Evolutionary conservation across 2,329 filamentous ascomycete genomes (phyloP), one percentile per base, ranked within the genome.

Genomic region (Aspergillus carbonarius): DNA sequence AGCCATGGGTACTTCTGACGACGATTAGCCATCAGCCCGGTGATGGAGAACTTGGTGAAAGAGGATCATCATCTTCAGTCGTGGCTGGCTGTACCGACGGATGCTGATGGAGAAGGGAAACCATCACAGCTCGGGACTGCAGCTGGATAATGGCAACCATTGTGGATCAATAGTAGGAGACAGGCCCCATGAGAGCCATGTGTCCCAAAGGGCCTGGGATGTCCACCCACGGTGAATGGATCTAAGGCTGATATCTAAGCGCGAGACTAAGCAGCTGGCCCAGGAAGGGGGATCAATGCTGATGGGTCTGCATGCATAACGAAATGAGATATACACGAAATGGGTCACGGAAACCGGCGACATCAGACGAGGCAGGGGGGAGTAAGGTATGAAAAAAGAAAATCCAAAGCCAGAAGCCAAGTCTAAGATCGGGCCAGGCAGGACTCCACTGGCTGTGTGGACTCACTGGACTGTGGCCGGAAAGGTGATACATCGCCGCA

Each of bases 31-130:
- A 58, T 57, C 50, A 46, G 46, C 57, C 49, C 54, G 58, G 59
- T 49, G 50, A 57, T 46, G 57, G 37, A 54, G 42, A 61, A 50
- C 20, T 30, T 52, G 56, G 47, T 52, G 42, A 58, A 59, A 60
- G 51, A 66, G 60, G 60, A 69, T 63, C 63, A 71, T 70, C 64
- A 72, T 70, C 63, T 55, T 62, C 48, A 55, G 60, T 48, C 60
- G 70, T 68, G 66, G 63, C 59, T 63, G 67, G 63, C 67, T 72
- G 67, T 63, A 63, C 70, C 69, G 70, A 72, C 72, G 50, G 64
- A 66, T 51, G 61, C 59, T 59, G 58, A 60, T 60, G 56, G 62
- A 59, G 52, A 64, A 58, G 39, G 52, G 58, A 67, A 56, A 55
- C 66, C 56, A 67, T 67, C 64, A 59, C 64, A 68, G 60, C 57